A percentile compares a stretch with the other conserved stretches of the same genome.
Conservation (phyloP, 2,329 filamentous ascomycete species). For the Pyrenochaeta sp. region DNA sequence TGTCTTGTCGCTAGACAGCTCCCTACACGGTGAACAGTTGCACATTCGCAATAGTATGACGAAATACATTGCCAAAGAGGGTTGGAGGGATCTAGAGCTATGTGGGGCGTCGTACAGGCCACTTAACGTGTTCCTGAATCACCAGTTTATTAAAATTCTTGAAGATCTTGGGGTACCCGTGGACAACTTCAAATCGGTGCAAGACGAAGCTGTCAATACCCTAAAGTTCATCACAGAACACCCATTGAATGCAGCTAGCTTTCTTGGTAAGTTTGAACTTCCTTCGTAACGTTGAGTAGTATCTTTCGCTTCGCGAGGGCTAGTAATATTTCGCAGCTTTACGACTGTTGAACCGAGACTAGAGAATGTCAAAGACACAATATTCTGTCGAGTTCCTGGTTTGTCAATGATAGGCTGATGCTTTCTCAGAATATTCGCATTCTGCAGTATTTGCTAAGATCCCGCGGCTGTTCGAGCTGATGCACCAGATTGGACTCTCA, state of each 20-base stretch:
- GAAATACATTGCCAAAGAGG: constrained; percentile 70
- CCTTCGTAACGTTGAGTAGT: not conserved
- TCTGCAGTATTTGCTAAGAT: constrained; percentile 70
- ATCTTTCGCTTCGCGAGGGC: too few relatives aligned
- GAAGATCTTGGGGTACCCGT: constrained; percentile 74
- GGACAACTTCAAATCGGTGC: constrained; percentile 70
- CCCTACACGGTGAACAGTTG: constrained; percentile 65
- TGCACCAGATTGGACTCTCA: constrained; percentile 67
- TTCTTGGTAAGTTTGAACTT: constrained; percentile 56
- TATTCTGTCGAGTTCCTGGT: not conserved
- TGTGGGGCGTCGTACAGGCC: constrained; percentile 74
- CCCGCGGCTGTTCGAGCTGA: constrained; percentile 67
- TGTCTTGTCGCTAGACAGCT: constrained; percentile 66
- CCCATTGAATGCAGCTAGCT: constrained; percentile 69
- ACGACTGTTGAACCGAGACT: not conserved
- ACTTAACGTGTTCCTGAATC: constrained; percentile 75
- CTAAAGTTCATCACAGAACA: constrained; percentile 68
- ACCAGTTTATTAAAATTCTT: constrained; percentile 84
- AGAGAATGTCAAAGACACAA: not conserved
- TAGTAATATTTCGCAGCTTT: not conserved
- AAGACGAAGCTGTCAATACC: constrained; percentile 67
- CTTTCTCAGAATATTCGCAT: constrained; percentile 58
- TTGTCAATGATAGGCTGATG: not conserved
- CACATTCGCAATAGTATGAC: constrained; percentile 77
- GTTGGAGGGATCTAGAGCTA: constrained; percentile 68